Base-by-base conservation (phyloP, 352 stramenopile genomes). In the Phytophthora nicotianae region DNA sequence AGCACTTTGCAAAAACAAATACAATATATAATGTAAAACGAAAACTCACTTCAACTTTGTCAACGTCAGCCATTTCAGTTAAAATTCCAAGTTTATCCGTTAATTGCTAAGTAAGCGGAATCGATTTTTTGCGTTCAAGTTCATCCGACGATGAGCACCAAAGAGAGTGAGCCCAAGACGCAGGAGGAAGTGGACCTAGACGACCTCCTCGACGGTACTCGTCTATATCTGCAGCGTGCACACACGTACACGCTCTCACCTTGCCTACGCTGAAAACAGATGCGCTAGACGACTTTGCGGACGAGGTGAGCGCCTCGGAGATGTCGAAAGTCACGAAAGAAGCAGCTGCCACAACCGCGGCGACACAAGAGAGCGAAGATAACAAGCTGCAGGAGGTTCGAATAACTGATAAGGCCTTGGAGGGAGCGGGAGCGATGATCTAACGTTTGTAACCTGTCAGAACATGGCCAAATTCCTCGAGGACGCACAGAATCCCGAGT, bases 391-490 rank as follows among this genome's bases (percentile, higher is more conserved):
- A 86, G 14, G 82, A 93, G 74, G 86, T 95, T 47, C 20, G 41
- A 43, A 9, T 23, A 38, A 13, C 11, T 51, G 42, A 42, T 56
- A 33, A n/a, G 16, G n/a, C 48, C 11, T 11, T 27, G 10, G 16
- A 43, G 21, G 53, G 13, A 1, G 11, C 11, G 43, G 1, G 10
- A 58, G 37, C 51, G 37, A 50, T 43, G 23, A 20, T 64, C 42
- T 68, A 10, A 68, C 29, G 20, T 26, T 35, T 59, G 41, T 40
- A 58, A 5, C 17, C 6, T 47, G 2, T 17, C 38, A 96, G 86
- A 93, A 87, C 60, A 91, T 95, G 81, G 70, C 67, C 65, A 91
- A 93, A 68, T 93, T 95, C 55, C 72, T 95, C 10, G 86, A 93
- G 50, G 83, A 95, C 58, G 81, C 86, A 46, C 81, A 95, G 69